Evolutionary conservation across 2,329 filamentous ascomycete genomes (phyloP).

Genomic region (Magnaporthiopsis poae): DNA sequence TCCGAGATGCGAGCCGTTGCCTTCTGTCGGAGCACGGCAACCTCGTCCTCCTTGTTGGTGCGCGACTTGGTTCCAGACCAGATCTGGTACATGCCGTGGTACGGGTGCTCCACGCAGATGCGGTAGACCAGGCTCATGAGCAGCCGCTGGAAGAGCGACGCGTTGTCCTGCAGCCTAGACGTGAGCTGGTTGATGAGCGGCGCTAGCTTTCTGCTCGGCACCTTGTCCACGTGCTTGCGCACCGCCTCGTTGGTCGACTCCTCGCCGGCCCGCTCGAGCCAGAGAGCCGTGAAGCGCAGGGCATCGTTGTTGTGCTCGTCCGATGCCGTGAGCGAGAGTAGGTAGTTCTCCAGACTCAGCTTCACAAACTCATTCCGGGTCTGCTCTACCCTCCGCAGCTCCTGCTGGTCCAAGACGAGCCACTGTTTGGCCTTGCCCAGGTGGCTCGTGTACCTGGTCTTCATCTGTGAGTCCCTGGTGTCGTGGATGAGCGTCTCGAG

Average conservation of each 20-base stretch:
- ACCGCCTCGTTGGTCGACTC: conserved; percentile 70
- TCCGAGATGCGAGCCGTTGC: conserved; percentile 63
- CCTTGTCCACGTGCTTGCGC: conserved; percentile 55
- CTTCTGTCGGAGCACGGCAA: conserved; percentile 60
- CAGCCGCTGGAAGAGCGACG: conserved; percentile 63
- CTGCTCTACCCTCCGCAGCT: conserved; percentile 67
- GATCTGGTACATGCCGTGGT: conserved; percentile 94
- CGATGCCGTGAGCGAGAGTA: conserved; percentile 72
- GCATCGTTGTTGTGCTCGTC: conserved; percentile 84
- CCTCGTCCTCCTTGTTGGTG: conserved; percentile 60
- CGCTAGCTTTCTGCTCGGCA: conserved; percentile 87
- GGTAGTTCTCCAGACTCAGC: conserved; percentile 84
- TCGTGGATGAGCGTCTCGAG: conserved; percentile 51
- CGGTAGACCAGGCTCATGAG: conserved; percentile 64
- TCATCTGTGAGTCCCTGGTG: conserved; percentile 43
- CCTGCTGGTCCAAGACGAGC: conserved; percentile 81
- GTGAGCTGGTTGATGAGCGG: conserved; percentile 90
- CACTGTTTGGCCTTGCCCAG: conserved; percentile 70
- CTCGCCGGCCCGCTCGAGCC: conserved; percentile 78
- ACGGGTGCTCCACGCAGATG: conserved; percentile 88
- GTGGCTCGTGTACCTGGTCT: conserved; percentile 47
- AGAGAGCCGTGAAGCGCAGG: conserved; percentile 83
- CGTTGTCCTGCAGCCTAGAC: conserved; percentile 70
- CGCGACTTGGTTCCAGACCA: conserved; percentile 70
- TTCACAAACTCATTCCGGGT: conserved; percentile 75